These are phyloP conservation scores for Myxozyma geophila DNA, from an alignment of 805 yeast species.

Conservation along the genomic window DNA sequence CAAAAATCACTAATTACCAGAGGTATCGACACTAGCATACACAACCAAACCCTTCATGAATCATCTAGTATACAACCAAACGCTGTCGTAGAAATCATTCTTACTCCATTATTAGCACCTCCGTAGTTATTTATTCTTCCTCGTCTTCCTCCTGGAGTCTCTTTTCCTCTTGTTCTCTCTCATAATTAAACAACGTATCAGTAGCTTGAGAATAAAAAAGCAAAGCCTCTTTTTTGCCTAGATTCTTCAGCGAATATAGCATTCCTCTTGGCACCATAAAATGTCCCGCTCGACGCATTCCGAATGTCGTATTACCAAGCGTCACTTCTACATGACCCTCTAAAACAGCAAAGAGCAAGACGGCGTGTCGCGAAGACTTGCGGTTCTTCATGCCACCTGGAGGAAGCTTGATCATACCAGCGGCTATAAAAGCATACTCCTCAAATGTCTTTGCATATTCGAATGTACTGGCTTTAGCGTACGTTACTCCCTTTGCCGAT, in stretches of 20 bases:
- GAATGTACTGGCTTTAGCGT: constrained; percentile 21
- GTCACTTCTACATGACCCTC: constrained; percentile 73
- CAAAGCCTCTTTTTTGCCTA: constrained; percentile 64
- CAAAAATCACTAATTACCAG: neutral
- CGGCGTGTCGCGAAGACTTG: constrained; percentile 65
- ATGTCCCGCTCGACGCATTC: constrained; percentile 72
- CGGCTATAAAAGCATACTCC: constrained; percentile 56
- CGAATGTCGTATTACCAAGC: constrained; percentile 60
- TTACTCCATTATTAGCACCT: neutral
- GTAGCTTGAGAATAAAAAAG: constrained; percentile 77
- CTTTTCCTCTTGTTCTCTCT: constrained; percentile 4
- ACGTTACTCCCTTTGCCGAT: constrained; percentile 29
- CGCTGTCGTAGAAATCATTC: neutral
- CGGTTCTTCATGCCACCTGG: constrained; percentile 62
- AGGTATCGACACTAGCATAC: constrained; percentile 14
- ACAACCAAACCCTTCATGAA: neutral
- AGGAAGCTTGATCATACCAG: constrained; percentile 74
- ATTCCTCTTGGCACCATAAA: constrained; percentile 71
- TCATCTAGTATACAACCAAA: constrained; percentile 3
- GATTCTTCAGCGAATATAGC: constrained; percentile 36
- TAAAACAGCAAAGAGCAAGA: constrained; percentile 75
- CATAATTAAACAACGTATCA: constrained; percentile 37
- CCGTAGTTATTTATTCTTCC: neutral
- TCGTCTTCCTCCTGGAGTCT: constrained; percentile 5
- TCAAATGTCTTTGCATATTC: constrained; percentile 35